Conservation (phyloP, 495 filamentous ascomycete genomes). For the Aspergillus sclerotioniger region DNA sequence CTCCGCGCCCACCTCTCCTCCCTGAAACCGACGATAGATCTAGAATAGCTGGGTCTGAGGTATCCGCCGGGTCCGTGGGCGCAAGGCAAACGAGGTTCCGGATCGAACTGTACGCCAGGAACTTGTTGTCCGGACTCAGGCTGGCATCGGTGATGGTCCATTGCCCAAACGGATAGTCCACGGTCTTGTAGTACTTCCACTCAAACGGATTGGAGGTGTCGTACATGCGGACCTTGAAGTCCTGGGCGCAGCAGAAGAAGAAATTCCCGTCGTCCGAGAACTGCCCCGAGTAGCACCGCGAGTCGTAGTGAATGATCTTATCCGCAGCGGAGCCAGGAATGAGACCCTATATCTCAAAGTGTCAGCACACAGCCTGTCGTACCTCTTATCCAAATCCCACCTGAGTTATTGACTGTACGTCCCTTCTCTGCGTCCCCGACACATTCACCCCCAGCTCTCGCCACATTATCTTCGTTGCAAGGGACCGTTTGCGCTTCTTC, state of each 20-base stretch:
- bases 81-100: constrained; percentile 78
- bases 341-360: constrained; percentile 41
- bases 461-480: constrained; percentile 69
- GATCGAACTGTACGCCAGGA: constrained; percentile 86
- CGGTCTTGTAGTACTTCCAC: constrained; percentile 95
- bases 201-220: constrained; percentile 94
- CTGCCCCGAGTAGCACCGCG: constrained; percentile 89
- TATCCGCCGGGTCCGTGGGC: constrained; percentile 78
- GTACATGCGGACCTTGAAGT: constrained; percentile 94
- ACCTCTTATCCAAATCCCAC: constrained; percentile 35
- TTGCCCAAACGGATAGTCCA: constrained; percentile 76
- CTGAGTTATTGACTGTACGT: constrained; percentile 64
- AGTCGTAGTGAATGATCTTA: constrained; percentile 81
- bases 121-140: constrained; percentile 87
- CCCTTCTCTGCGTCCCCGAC: constrained; percentile 49
- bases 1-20: constrained; percentile 32
- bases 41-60: constrained; percentile 70
- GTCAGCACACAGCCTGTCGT: constrained; percentile 10
- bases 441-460: constrained; percentile 71
- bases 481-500: constrained; percentile 54
- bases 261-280: constrained; percentile 97
- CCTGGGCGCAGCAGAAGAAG: constrained; percentile 92
- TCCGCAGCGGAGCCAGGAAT: constrained; percentile 75
- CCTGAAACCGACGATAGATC: constrained; percentile 61
- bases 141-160: constrained; percentile 97